Evolutionary conservation across 306 rosid species (phyloP).

Genomic region (Fragaria vesca): DNA sequence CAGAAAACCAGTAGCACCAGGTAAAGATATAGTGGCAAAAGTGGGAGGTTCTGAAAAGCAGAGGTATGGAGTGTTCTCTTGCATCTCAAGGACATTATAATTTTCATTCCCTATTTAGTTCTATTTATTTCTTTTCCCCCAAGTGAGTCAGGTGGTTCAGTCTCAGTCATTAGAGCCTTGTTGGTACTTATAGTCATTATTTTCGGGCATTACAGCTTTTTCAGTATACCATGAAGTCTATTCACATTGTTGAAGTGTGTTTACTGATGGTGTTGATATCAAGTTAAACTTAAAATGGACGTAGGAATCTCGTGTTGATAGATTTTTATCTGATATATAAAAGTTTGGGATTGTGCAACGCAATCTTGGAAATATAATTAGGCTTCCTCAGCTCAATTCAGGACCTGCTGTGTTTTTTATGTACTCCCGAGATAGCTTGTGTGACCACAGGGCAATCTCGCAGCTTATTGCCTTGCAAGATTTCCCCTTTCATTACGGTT

Average conservation of each 20-base stretch:
- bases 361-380: background rate
- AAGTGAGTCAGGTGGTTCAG: conserved; percentile 9
- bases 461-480: background rate
- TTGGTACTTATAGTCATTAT: background rate
- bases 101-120: background rate
- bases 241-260: background rate
- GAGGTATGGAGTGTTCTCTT: conserved; percentile 44
- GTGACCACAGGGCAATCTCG: background rate
- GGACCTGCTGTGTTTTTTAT: background rate
- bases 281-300: background rate
- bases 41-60: conserved; percentile 77
- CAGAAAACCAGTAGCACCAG: conserved; percentile 46
- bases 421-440: background rate
- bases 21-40: conserved; percentile 49
- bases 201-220: background rate
- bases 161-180: background rate
- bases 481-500: background rate
- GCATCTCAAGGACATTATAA: background rate
- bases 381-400: background rate
- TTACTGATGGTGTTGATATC: background rate
- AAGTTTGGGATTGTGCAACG: background rate
- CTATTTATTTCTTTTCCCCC: background rate
- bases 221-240: background rate
- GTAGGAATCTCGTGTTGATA: background rate
- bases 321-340: background rate